Percentiles rank a stretch among this genome's conserved stretches.
Conservation (phyloP, 116 monocot species). For the Dioscorea cayenensis region DNA sequence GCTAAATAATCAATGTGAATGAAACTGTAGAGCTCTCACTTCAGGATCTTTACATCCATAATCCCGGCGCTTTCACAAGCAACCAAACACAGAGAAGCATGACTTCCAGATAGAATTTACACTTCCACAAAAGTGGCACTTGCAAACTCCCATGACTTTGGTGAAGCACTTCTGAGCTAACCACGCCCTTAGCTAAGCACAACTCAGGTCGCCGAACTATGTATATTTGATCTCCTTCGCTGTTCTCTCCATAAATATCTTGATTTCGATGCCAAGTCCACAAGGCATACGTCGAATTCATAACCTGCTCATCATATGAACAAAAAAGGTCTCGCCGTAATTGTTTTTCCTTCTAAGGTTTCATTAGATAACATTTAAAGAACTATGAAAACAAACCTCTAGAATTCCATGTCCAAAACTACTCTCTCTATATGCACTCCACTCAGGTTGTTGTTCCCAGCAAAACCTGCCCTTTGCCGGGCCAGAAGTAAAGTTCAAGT, state of each 20-base stretch:
- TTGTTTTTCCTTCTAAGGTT: not conserved
- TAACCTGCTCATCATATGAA: slow-evolving; percentile 41
- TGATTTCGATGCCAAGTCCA: slow-evolving; percentile 99
- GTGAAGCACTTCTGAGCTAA: too few species aligned
- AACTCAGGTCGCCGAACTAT: slow-evolving; percentile 66
- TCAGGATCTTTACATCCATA: too few species aligned
- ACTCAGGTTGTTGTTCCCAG: slow-evolving; percentile 76
- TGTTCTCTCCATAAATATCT: slow-evolving; percentile 45
- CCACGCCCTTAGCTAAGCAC: slow-evolving; percentile 14
- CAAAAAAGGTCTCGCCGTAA: not conserved
- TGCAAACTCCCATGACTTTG: too few species aligned
- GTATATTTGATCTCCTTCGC: slow-evolving; percentile 74
- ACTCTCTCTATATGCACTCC: slow-evolving; percentile 83
- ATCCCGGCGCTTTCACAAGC: too few species aligned
- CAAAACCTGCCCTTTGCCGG: slow-evolving; percentile 77
- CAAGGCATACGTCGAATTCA: slow-evolving; percentile 75
- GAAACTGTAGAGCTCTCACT: too few species aligned
- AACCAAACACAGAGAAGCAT: not conserved
- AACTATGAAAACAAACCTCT: slow-evolving; percentile 29
- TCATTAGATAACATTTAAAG: not conserved
- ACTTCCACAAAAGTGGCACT: too few species aligned
- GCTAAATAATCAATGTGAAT: too few species aligned
- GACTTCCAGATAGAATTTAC: too few species aligned
- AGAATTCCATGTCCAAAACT: slow-evolving; percentile 90
- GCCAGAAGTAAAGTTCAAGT: slow-evolving; percentile 64